phyloP scores from a whole-genome alignment of 2,329 filamentous ascomycete species.

The Massarina eburnea region DNA sequence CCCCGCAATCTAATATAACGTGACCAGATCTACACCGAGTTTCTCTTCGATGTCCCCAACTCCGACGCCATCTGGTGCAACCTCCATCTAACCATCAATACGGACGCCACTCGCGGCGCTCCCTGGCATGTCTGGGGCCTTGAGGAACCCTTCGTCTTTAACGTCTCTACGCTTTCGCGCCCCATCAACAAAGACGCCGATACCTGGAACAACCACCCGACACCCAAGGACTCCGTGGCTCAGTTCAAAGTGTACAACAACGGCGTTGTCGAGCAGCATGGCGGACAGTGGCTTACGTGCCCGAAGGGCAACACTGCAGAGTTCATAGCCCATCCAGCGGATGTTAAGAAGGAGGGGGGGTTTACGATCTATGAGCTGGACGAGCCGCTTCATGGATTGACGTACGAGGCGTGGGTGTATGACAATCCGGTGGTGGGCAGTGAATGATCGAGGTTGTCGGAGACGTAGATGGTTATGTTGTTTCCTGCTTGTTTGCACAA shows the following conservation, averaged over 20 bases:
- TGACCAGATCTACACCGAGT: slow-evolving; percentile 25
- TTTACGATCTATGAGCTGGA: slow-evolving; percentile 36
- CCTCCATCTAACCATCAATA: slow-evolving; percentile 30
- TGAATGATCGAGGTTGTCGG: too few relatives aligned
- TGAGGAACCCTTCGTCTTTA: slow-evolving; percentile 20
- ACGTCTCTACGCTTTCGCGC: slow-evolving; percentile 20
- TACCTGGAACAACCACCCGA: slow-evolving; percentile 30
- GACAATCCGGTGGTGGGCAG: too few relatives aligned
- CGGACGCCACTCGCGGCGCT: slow-evolving; percentile 15
- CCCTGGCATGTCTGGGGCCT: slow-evolving; percentile 23
- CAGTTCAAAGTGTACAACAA: slow-evolving; percentile 18
- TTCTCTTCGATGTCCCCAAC: slow-evolving; percentile 35
- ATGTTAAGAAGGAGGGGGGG: slow-evolving; percentile 15
- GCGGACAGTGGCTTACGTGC: slow-evolving; percentile 23
- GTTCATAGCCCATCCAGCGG: slow-evolving; percentile 28
- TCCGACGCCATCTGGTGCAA: slow-evolving; percentile 25
- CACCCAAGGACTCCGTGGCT: slow-evolving; percentile 14
- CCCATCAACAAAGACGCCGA: slow-evolving; percentile 29
- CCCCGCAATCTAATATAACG: slow-evolving; percentile 4
- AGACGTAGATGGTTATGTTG: too few relatives aligned
- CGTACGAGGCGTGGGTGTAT: slow-evolving; percentile 26
- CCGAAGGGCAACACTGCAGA: slow-evolving; percentile 24
- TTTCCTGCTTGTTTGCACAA: too few relatives aligned
- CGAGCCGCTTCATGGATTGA: slow-evolving; percentile 31
- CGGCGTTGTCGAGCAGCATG: slow-evolving; percentile 12